Conservation (phyloP, 208 protist species). For the Leishmania braziliensis region DNA sequence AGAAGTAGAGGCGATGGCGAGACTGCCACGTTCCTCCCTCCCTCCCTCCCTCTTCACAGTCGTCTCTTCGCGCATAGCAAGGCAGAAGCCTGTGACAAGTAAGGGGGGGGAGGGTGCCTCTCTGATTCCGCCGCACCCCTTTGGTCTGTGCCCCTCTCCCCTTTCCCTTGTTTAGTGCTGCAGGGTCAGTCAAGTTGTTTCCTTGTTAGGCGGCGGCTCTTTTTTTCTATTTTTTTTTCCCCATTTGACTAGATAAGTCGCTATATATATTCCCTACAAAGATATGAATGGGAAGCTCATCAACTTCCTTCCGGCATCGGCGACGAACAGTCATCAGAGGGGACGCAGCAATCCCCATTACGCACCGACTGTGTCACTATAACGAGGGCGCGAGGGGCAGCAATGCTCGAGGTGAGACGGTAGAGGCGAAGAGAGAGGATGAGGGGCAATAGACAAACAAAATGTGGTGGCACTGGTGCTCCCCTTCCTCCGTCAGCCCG, state of each 20-base stretch:
- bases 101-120: background rate
- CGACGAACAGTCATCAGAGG: background rate
- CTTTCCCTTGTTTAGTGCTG: background rate
- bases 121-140: background rate
- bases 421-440: background rate
- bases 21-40: background rate
- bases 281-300: conserved; percentile 8
- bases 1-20: background rate
- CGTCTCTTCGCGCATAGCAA: background rate
- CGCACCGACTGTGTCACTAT: background rate
- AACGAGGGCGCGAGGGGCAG: background rate
- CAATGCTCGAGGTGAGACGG: background rate
- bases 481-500: background rate
- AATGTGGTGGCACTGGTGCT: background rate
- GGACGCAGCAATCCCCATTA: background rate
- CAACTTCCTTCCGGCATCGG: background rate
- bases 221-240: background rate
- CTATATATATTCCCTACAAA: conserved; percentile 29
- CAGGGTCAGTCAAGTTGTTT: background rate
- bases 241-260: conserved; percentile 26
- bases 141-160: background rate
- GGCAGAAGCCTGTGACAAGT: background rate
- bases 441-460: background rate
- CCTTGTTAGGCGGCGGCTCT: conserved; percentile 16
- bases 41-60: too few relatives aligned